phyloP scores from a whole-genome alignment of 2,329 filamentous ascomycete genomes.

The Cytospora piceae region DNA sequence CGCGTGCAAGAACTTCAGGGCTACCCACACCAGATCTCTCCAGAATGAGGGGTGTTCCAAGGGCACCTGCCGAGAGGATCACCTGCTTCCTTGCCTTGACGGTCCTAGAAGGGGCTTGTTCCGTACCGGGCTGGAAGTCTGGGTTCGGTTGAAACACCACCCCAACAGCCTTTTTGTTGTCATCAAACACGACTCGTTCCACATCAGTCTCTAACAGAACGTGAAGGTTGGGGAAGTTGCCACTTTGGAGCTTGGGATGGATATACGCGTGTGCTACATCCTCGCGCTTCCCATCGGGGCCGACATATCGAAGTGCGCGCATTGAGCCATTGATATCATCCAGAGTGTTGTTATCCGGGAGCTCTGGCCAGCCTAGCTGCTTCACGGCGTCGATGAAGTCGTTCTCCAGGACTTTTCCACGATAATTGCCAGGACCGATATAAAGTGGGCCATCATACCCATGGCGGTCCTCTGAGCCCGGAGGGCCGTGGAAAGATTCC shows the following conservation, averaged over 20 bases:
- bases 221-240: constrained; percentile 54
- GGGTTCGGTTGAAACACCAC: constrained; percentile 53
- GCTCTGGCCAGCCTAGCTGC: constrained; percentile 50
- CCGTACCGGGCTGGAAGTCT: constrained; percentile 40
- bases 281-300: constrained; percentile 52
- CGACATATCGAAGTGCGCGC: constrained; percentile 30
- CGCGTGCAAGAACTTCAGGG: constrained; percentile 34
- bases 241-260: constrained; percentile 52
- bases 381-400: constrained; percentile 51
- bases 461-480: constrained; percentile 46
- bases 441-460: constrained; percentile 53
- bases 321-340: constrained; percentile 41
- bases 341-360: constrained; percentile 53
- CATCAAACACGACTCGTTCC: constrained; percentile 51
- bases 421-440: constrained; percentile 51
- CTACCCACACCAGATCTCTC: constrained; percentile 57
- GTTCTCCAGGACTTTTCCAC: constrained; percentile 43
- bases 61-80: constrained; percentile 45
- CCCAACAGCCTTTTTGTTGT: constrained; percentile 49
- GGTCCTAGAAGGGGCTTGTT: constrained; percentile 32
- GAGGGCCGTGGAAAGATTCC: constrained; percentile 51
- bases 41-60: constrained; percentile 51
- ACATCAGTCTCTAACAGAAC: constrained; percentile 57
- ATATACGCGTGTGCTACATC: constrained; percentile 56
- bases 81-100: constrained; percentile 56